phyloP scores from a whole-genome alignment of 768 basidiomycete species.

The Russula compacta region DNA sequence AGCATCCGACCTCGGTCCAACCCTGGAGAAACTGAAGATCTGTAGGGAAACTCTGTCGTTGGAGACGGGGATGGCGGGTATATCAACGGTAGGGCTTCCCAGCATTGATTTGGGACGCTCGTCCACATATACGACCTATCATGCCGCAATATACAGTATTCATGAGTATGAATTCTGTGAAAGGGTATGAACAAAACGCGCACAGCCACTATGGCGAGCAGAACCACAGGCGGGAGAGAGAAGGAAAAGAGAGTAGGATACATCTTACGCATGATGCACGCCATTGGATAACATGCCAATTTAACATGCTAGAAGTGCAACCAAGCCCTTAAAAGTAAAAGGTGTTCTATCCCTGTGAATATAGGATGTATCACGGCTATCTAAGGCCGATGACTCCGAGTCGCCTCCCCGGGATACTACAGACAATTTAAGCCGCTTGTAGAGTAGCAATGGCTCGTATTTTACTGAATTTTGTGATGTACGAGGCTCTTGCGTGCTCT shows the following conservation, averaged over 20 bases:
- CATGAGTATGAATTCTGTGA: not conserved
- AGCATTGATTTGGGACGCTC: not conserved
- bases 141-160: not conserved
- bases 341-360: not conserved
- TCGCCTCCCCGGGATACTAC: not conserved
- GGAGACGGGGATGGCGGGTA: not conserved
- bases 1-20: slow-evolving; percentile 56
- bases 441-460: not conserved
- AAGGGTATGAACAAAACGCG: not conserved
- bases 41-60: slow-evolving; percentile 6
- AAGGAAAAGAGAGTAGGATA: not conserved
- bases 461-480: slow-evolving; percentile 1
- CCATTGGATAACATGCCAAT: not conserved
- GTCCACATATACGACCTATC: not conserved
- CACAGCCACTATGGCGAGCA: not conserved
- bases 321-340: slow-evolving; percentile 14
- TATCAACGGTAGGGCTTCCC: not conserved
- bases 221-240: not conserved
- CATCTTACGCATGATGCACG: slow-evolving; percentile 12
- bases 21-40: slow-evolving; percentile 42
- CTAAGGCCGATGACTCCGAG: not conserved
- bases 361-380: not conserved
- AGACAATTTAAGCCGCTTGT: not conserved
- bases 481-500: not conserved
- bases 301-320: not conserved